Evolutionary conservation across 148 eudicot genomes (phyloP), one percentile per base, ranked within the genome.

Genomic region (Rhododendron henanense): DNA sequence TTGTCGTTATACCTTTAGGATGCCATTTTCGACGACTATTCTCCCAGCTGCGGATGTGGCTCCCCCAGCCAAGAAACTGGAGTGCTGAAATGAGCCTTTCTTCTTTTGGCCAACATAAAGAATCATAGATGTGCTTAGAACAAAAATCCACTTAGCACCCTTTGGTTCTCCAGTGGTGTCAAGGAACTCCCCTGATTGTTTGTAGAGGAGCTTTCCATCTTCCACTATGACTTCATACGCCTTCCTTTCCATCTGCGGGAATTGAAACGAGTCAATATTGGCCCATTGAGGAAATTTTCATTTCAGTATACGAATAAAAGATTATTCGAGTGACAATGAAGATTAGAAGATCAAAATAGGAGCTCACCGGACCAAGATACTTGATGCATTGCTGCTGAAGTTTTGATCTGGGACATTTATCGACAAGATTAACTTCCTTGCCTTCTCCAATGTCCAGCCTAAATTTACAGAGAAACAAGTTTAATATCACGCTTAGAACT

Each of bases 401-500:
- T 88, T 93, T 93, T 10, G 87, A 86, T 83, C 98, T 90, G 23
- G 98, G 91, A 81, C 98, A 94, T 87, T 90, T 94, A 19, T 97
- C 98, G 14, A 89, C 74, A 81, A 94, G 88, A 88, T 93, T 95
- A 53, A 93, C 92, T 87, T 97, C 99, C 86, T 88, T 95, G 18
- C 99, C 99, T 91, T 97, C 99, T 76, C 99, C 99, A 55, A 97
- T 93, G 86, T 97, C 99, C 89, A 96, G 91, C 99, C 98, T 96
- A 87, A 83, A 88, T 86, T 74, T 4, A n/a, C 39, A 78, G 50
- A 88, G 2, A 6, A 48, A 18, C 19, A 59, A 0, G 35, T 67
- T 48, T 83, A 51, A 0, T 9, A 83, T 65, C 83, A 87, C 78
- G 35, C 79, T 50, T 28, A n/a, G 19, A 23, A 55, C 7, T 41